These are phyloP conservation scores for Eucalyptus camaldulensis DNA, from an alignment of 345 rosid species.

Conservation along the genomic window DNA sequence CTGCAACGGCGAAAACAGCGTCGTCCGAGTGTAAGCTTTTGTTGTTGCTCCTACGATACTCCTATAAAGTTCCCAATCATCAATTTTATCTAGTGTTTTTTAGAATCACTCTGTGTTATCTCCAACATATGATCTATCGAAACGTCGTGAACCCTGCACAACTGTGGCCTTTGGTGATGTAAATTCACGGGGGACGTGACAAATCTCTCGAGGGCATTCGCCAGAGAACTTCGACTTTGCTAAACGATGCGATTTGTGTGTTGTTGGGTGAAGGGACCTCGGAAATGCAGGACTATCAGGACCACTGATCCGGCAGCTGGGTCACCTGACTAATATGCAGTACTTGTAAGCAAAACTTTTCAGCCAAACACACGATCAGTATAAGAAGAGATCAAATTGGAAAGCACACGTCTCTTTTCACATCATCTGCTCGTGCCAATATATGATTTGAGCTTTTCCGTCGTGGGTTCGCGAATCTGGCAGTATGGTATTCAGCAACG, in stretches of 20 bases:
- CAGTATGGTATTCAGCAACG: constrained; percentile 11
- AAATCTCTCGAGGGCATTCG: neutral
- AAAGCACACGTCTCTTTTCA: neutral
- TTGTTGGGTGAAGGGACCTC: constrained; percentile 20
- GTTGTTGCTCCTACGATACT: neutral
- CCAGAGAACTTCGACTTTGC: neutral
- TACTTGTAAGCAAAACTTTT: constrained; percentile 17
- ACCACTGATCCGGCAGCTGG: constrained; percentile 27
- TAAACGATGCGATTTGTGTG: neutral
- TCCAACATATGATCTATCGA: neutral
- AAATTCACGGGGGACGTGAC: neutral
- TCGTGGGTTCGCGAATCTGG: neutral
- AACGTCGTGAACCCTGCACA: neutral
- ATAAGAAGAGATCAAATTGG: neutral
- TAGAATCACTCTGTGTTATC: neutral
- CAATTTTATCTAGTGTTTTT: neutral
- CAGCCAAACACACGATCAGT: neutral
- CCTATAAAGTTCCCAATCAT: neutral
- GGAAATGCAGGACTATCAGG: constrained; percentile 26
- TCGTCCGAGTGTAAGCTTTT: constrained; percentile 15
- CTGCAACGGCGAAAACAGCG: constrained; percentile 5
- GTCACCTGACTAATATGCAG: constrained; percentile 23
- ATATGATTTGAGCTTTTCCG: neutral
- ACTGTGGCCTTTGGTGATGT: neutral
- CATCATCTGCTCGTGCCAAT: neutral